Evolutionary conservation across 495 filamentous ascomycete genomes (phyloP).

Genomic region (Emericellopsis terricola): DNA sequence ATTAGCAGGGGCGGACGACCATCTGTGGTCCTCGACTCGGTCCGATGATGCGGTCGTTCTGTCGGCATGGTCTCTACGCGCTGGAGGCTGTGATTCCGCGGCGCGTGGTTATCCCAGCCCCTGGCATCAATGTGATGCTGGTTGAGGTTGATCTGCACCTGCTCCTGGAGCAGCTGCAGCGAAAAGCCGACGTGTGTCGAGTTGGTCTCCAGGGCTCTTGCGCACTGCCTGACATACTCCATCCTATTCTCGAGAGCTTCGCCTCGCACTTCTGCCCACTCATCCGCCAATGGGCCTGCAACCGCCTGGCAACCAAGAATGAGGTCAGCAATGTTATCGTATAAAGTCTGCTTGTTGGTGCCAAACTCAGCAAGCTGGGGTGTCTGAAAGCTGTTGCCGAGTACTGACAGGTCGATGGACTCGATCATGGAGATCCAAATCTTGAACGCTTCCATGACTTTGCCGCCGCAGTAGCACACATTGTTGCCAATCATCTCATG

Average conservation of each 20-base stretch:
- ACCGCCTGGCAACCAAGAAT: conserved; percentile 73
- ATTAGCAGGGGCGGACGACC: conserved; percentile 24
- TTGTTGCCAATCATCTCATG: conserved; percentile 60
- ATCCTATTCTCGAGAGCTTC: conserved; percentile 82
- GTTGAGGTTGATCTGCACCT: conserved; percentile 35
- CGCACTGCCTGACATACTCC: conserved; percentile 54
- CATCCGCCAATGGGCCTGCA: conserved; percentile 75
- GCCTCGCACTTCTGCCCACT: conserved; percentile 85
- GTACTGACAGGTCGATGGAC: conserved; percentile 63
- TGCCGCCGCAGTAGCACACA: conserved; percentile 53
- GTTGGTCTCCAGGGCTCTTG: conserved; percentile 65
- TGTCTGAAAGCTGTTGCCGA: conserved; percentile 59
- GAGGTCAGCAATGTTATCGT: conserved; percentile 83
- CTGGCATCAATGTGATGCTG: conserved; percentile 17
- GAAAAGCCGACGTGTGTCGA: conserved; percentile 79
- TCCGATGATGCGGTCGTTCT: conserved; percentile 26
- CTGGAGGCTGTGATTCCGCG: conserved; percentile 16
- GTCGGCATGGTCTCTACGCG: conserved; percentile 27
- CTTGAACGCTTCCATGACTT: conserved; percentile 69
- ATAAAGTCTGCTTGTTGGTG: conserved; percentile 76
- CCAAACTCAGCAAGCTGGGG: conserved; percentile 78
- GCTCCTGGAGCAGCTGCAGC: conserved; percentile 68
- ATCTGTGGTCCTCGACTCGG: conserved; percentile 18
- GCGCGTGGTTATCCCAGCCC: conserved; percentile 18
- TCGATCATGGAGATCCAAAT: conserved; percentile 78